phyloP scores from a whole-genome alignment of 75 land plant genomes.

The Adiantum capillusveneris region DNA sequence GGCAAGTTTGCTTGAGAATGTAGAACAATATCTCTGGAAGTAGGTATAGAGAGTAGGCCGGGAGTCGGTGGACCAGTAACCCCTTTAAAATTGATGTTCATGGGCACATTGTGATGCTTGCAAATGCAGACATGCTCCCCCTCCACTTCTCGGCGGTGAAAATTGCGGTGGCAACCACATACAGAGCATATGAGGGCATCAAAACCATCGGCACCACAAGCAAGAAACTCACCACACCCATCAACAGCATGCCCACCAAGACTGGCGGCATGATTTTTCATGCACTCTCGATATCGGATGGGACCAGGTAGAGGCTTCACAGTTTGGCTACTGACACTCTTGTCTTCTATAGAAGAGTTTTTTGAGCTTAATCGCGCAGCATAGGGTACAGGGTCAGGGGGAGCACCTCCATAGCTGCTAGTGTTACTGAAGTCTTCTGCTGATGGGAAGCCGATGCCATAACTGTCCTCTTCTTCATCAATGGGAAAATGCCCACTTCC shows the following conservation, averaged over 20 bases:
- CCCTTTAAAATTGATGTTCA: too few relatives aligned
- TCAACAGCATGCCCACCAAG: constrained; percentile 48
- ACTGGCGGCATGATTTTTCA: constrained; percentile 48
- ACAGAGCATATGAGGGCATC: constrained; percentile 30
- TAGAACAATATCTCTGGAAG: too few relatives aligned
- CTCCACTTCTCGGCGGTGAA: constrained; percentile 25
- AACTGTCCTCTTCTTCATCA: too few relatives aligned
- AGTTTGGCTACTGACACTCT: not conserved
- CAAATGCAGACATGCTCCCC: constrained; percentile 7
- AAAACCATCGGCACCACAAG: constrained; percentile 42
- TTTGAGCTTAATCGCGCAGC: not conserved
- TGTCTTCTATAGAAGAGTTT: too few relatives aligned
- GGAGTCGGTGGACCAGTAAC: too few relatives aligned
- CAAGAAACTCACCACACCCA: constrained; percentile 66
- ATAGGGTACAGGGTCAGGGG: too few relatives aligned
- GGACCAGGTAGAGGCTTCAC: constrained; percentile 4
- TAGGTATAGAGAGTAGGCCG: too few relatives aligned
- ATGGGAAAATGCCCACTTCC: too few relatives aligned
- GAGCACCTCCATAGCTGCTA: too few relatives aligned
- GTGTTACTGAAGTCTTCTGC: too few relatives aligned
- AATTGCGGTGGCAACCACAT: constrained; percentile 36
- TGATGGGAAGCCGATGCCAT: too few relatives aligned
- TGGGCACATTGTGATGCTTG: not conserved
- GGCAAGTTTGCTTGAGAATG: too few relatives aligned
- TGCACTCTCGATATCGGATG: constrained; percentile 39